phyloP scores from a whole-genome alignment of 352 stramenopile species.

The Aphanomyces stellatus region DNA sequence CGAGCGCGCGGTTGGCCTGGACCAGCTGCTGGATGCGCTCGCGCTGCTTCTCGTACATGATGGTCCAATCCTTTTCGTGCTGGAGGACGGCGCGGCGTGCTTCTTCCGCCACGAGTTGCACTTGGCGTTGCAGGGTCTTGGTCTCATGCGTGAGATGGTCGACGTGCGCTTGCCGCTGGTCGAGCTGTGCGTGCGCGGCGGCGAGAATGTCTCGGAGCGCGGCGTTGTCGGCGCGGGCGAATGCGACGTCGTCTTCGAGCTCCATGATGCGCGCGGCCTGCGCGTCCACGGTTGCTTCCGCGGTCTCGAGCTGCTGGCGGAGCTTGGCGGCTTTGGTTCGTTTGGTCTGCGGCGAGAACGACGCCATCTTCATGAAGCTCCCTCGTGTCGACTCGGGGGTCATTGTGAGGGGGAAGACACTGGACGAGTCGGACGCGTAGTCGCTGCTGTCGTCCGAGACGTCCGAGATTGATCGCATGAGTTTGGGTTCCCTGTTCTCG shows the following conservation, averaged over 20 bases:
- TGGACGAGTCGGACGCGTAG: constrained; percentile 9
- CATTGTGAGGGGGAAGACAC: background rate
- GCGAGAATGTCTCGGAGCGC: background rate
- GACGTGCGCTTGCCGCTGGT: background rate
- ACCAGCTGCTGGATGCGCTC: background rate
- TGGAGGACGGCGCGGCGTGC: background rate
- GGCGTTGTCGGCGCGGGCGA: background rate
- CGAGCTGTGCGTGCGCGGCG: background rate
- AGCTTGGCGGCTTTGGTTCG: background rate
- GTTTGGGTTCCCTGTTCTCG: too few species aligned
- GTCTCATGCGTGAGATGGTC: background rate
- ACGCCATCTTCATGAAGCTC: background rate
- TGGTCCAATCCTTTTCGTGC: background rate
- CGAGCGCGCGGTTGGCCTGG: background rate
- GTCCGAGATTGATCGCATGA: background rate
- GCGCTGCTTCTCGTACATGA: too few species aligned
- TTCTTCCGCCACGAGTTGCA: background rate
- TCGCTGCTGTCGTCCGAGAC: background rate
- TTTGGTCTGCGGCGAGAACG: background rate
- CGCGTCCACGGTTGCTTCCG: background rate
- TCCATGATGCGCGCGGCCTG: background rate
- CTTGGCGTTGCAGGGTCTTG: background rate
- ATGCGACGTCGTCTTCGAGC: background rate
- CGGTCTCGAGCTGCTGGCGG: too few species aligned
- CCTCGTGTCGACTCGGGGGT: background rate